Evolutionary conservation across 2,329 filamentous ascomycete genomes (phyloP).

Genomic region (Keithomyces neogunnii): DNA sequence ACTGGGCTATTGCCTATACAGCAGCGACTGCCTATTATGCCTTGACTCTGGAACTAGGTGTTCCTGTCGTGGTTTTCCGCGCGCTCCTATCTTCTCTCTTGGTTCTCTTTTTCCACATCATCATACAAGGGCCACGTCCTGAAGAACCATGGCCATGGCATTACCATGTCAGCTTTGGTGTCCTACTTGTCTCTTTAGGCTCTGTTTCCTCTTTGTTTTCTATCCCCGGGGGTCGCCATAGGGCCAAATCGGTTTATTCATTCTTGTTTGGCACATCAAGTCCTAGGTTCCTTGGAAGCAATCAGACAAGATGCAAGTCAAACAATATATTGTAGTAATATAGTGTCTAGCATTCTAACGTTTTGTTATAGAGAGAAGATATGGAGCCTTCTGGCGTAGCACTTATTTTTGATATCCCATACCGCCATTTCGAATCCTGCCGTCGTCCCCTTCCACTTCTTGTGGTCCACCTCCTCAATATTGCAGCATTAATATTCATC

Average conservation of each 20-base stretch:
- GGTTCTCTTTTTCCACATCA: background rate
- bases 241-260: background rate
- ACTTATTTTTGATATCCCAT: background rate
- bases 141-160: constrained; percentile 1
- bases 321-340: background rate
- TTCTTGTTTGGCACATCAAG: background rate
- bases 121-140: background rate
- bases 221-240: background rate
- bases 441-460: background rate
- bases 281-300: background rate
- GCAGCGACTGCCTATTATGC: background rate
- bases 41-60: background rate
- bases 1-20: constrained; percentile 1
- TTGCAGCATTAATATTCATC: background rate
- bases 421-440: background rate
- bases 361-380: background rate
- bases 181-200: background rate
- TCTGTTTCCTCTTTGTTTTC: background rate
- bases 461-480: background rate
- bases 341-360: background rate
- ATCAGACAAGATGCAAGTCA: constrained; percentile 1
- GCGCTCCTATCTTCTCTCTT: background rate
- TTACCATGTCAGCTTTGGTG: background rate
- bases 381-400: background rate
- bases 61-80: background rate